Evolutionary conservation across 495 filamentous ascomycete species (phyloP).

Genomic region (Saxispiralis lemnorum): DNA sequence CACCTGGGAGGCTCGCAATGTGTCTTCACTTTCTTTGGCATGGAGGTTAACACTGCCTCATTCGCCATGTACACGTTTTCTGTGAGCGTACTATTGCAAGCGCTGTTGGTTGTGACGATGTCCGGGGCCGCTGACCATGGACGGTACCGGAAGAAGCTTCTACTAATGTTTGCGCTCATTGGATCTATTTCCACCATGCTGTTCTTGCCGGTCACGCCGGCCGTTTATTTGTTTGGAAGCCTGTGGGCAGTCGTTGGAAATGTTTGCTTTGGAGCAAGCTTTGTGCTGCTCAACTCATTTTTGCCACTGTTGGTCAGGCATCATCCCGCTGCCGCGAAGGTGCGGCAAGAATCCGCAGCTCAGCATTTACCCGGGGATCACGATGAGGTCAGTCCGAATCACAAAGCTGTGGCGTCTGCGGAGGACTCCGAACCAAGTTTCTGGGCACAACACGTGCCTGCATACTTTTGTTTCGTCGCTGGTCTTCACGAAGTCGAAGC

Average conservation of each 20-base stretch:
- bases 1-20: slow-evolving; percentile 40
- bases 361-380: background rate
- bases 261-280: slow-evolving; percentile 41
- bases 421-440: too few relatives aligned
- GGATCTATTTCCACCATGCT: slow-evolving; percentile 75
- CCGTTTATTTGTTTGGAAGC: slow-evolving; percentile 61
- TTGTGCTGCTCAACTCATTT: slow-evolving; percentile 31
- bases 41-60: slow-evolving; percentile 85
- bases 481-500: too few relatives aligned
- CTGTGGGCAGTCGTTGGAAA: slow-evolving; percentile 78
- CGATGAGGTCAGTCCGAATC: slow-evolving; percentile 11
- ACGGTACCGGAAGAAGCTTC: slow-evolving; percentile 70
- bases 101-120: slow-evolving; percentile 83
- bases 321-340: slow-evolving; percentile 42
- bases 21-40: slow-evolving; percentile 61
- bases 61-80: slow-evolving; percentile 99
- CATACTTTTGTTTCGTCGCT: too few relatives aligned
- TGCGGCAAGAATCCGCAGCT: background rate
- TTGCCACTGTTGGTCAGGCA: slow-evolving; percentile 28
- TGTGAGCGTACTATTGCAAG: slow-evolving; percentile 73
- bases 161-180: slow-evolving; percentile 65
- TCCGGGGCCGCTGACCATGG: slow-evolving; percentile 92
- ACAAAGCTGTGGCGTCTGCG: too few relatives aligned
- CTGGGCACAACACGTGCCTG: too few relatives aligned
- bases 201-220: slow-evolving; percentile 59